Evolutionary conservation across 2,329 filamentous ascomycete genomes (phyloP).

Genomic region (Lojkania enalia): DNA sequence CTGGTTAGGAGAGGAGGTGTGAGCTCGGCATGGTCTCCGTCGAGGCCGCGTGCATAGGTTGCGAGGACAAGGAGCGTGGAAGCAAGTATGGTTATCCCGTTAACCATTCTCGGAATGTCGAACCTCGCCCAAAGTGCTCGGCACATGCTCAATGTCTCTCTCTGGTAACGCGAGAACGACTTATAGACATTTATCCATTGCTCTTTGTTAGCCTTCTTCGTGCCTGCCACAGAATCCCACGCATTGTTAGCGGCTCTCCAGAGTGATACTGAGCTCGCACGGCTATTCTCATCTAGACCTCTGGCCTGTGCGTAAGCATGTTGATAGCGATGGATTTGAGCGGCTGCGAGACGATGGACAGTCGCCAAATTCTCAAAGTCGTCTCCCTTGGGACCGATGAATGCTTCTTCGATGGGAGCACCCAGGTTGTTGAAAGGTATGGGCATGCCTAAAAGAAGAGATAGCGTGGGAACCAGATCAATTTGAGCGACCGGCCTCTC

Average conservation of each 20-base stretch:
- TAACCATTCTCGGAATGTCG: constrained; percentile 81
- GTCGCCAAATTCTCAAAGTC: constrained; percentile 77
- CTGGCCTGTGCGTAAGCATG: constrained; percentile 75
- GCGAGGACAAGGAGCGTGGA: constrained; percentile 69
- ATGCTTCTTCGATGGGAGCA: constrained; percentile 90
- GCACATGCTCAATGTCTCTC: constrained; percentile 76
- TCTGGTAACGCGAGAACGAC: constrained; percentile 74
- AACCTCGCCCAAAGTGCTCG: constrained; percentile 90
- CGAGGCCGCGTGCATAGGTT: constrained; percentile 68
- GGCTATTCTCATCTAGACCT: constrained; percentile 65
- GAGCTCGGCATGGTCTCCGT: constrained; percentile 57
- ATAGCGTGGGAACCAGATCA: constrained; percentile 89
- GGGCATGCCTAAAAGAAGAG: constrained; percentile 83
- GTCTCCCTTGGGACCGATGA: constrained; percentile 69
- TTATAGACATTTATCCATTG: constrained; percentile 52
- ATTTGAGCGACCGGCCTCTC: constrained; percentile 79
- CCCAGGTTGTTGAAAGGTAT: constrained; percentile 97
- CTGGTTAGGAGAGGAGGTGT: constrained; percentile 57
- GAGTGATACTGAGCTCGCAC: constrained; percentile 58
- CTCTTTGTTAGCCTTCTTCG: constrained; percentile 40
- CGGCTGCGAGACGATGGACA: constrained; percentile 76
- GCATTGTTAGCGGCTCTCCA: constrained; percentile 64
- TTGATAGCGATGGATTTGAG: constrained; percentile 89
- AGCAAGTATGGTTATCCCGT: constrained; percentile 73
- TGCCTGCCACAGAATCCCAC: constrained; percentile 53